Evolutionary conservation across 805 yeast species (phyloP), one percentile per base, ranked within the genome.

Genomic region (Barnettozyma salicaria): DNA sequence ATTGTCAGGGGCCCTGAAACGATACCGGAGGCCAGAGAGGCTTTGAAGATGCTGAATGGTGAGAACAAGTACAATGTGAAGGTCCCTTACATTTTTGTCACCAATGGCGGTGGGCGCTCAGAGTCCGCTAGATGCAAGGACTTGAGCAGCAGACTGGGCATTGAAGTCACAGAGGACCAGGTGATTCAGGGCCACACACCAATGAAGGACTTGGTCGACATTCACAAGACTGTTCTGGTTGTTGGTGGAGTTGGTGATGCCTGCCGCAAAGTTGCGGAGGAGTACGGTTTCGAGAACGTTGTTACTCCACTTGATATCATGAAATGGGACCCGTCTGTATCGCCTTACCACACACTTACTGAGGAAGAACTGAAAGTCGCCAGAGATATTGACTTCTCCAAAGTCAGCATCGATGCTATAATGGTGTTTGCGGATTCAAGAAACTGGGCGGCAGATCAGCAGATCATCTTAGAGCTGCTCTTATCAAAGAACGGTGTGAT

Each of bases 181-280:
- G 82, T 87, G 41, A 82, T 87, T 50, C 96, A 87, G 61, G 95
- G 95, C 43, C 95, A 87, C 60, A 87, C 96, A 2, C 96, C 96
- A 23, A 87, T 87, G 92, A 79, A 76, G 49, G 94, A 84, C 53
- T 68, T 86, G 53, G 83, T 80, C 11, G 72, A 71, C 21, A 66
- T 70, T 12, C 77, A 79, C 59, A 65, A 80, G 40, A 82, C 81
- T 39, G 94, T 87, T 5, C 64, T 87, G 31, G 95, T 87, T 37
- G 87, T 87, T 36, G 96, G 96, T 45, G 96, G 96, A 47, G 77
- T 83, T 19, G 88, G 92, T 30, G 87, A 86, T 48, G 76, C 79
- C 10, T 86, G 95, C 55, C 72, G 92, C 47, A 71, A 80, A 44
- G 89, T 86, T 36, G 96, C 96, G 19, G 76, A 75, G 53, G 76